Percentiles rank a stretch among this genome's conserved stretches.
These are phyloP conservation scores for maize (Zea mays) DNA, from an alignment of 176 grass and related monocot genomes.

Conservation along the genomic window DNA sequence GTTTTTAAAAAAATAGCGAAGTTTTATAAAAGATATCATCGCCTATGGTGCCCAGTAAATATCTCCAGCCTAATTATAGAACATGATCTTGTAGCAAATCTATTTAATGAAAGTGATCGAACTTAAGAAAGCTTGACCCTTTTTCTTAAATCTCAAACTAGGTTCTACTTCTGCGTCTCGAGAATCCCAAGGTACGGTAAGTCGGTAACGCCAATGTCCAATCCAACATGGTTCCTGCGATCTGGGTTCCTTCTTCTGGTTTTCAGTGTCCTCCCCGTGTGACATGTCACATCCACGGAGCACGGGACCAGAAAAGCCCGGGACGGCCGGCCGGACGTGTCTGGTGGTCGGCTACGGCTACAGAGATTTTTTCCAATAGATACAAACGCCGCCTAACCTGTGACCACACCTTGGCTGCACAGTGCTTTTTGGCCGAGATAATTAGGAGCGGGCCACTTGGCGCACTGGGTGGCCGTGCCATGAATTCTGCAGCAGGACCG, in stretches of 20 bases:
- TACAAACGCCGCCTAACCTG: background rate
- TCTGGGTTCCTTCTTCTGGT: background rate
- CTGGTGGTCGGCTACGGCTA: slow-evolving; percentile 15
- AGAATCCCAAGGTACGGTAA: background rate
- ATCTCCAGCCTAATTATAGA: too few relatives aligned
- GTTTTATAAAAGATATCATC: too few relatives aligned
- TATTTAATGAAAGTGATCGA: too few relatives aligned
- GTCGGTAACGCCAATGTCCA: too few relatives aligned
- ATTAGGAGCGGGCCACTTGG: background rate
- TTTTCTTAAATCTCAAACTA: too few relatives aligned
- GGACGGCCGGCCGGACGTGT: background rate
- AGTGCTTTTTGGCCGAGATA: background rate
- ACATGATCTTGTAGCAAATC: too few relatives aligned
- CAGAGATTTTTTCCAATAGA: background rate
- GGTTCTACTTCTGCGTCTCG: background rate
- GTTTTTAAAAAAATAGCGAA: too few relatives aligned
- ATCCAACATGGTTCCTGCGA: background rate
- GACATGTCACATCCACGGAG: background rate
- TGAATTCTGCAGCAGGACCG: background rate
- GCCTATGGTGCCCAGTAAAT: too few relatives aligned
- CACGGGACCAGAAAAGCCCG: slow-evolving; percentile 17
- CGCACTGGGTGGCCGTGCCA: background rate
- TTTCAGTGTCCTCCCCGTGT: background rate
- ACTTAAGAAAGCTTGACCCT: too few relatives aligned
- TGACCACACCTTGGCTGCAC: background rate